phyloP scores from a whole-genome alignment of 768 basidiomycete genomes.

The Mycena polygramma region DNA sequence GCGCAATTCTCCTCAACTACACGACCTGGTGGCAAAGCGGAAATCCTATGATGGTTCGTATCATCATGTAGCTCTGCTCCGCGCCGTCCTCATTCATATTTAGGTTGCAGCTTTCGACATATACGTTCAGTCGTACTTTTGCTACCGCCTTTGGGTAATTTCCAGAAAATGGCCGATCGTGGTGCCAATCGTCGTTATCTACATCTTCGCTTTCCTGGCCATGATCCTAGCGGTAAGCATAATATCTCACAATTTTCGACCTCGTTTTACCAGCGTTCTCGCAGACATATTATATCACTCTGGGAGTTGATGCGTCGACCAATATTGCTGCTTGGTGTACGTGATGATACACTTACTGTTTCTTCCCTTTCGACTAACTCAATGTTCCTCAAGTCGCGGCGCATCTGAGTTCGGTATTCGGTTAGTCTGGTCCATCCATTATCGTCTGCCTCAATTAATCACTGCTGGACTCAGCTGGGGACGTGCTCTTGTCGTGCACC shows the following conservation, averaged over 20 bases:
- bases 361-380: background rate
- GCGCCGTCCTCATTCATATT: background rate
- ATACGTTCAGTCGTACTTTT: conserved; percentile 37
- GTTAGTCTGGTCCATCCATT: conserved; percentile 26
- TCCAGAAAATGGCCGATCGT: conserved; percentile 44
- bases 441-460: background rate
- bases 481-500: conserved; percentile 41
- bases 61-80: no score
- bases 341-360: background rate
- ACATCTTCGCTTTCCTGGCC: conserved; percentile 46
- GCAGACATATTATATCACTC: conserved; percentile 47
- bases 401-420: conserved; percentile 46
- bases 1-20: no score
- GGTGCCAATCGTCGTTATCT: conserved; percentile 38
- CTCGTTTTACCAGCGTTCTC: background rate
- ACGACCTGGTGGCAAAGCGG: conserved; percentile 16
- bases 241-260: no score
- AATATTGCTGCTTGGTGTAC: conserved; percentile 47
- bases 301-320: background rate
- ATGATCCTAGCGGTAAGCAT: conserved; percentile 44
- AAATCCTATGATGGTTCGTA: no score
- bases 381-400: conserved; percentile 41
- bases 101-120: no score
- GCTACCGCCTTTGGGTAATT: conserved; percentile 47
- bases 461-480: conserved; percentile 40